phyloP scores from a whole-genome alignment of 1,284 basidiomycete species.

The Acaromyces ingoldii region DNA sequence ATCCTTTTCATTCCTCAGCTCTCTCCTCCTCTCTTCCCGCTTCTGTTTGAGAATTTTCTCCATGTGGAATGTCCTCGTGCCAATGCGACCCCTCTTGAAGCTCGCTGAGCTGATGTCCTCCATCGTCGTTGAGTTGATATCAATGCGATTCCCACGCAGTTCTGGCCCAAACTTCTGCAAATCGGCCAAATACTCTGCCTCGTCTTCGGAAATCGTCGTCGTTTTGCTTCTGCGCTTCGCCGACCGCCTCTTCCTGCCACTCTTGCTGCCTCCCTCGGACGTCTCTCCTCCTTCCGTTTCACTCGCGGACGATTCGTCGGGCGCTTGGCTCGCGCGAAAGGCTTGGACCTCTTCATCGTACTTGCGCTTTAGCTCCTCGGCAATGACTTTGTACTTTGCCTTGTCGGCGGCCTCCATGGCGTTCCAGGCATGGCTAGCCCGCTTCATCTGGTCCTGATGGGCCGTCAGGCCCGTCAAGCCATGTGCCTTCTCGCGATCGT shows the following conservation, averaged over 20 bases:
- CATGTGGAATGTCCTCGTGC: conserved; percentile 42
- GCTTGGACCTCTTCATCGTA: too few relatives aligned
- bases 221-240: conserved; percentile 12
- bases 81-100: conserved; percentile 36
- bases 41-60: conserved; percentile 31
- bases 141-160: conserved; percentile 18
- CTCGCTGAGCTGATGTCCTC: conserved; percentile 24
- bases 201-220: conserved; percentile 34
- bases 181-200: conserved; percentile 28
- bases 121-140: conserved; percentile 22
- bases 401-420: background rate
- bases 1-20: background rate
- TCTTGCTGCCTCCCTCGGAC: background rate
- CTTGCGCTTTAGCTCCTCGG: conserved; percentile 1
- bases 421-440: background rate
- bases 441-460: background rate
- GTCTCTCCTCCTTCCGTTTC: background rate
- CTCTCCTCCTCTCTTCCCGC: conserved; percentile 18
- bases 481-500: background rate
- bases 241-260: background rate
- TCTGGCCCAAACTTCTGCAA: conserved; percentile 16
- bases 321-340: too few relatives aligned
- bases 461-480: background rate
- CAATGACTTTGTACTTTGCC: background rate
- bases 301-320: too few relatives aligned